These are phyloP conservation scores for Proliferodiscus dingleyae DNA, from an alignment of 2,329 filamentous ascomycete genomes.

Conservation along the genomic window DNA sequence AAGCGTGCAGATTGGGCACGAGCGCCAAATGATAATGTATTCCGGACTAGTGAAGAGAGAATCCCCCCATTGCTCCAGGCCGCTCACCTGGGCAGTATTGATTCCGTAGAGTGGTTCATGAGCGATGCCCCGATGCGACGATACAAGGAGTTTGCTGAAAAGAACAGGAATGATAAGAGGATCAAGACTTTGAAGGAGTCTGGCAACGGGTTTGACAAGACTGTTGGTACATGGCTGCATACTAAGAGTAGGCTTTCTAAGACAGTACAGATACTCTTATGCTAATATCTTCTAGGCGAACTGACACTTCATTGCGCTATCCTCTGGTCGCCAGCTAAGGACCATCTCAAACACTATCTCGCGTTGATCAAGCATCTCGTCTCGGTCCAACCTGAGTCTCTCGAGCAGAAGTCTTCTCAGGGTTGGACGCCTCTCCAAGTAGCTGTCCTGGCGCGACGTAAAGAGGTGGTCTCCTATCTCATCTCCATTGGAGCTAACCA, in stretches of 20 bases:
- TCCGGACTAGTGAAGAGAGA: conserved; percentile 37
- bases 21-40: conserved; percentile 49
- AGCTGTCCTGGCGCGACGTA: conserved; percentile 53
- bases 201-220: conserved; percentile 57
- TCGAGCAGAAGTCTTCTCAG: conserved; percentile 56
- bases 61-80: conserved; percentile 58
- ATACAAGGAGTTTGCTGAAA: conserved; percentile 64
- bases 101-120: conserved; percentile 71
- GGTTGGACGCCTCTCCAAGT: conserved; percentile 65
- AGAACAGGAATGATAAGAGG: conserved; percentile 55
- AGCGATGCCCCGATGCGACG: conserved; percentile 62
- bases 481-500: conserved; percentile 67
- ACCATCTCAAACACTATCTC: conserved; percentile 35
- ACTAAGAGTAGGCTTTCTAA: conserved; percentile 47
- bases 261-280: not conserved
- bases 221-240: conserved; percentile 58
- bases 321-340: conserved; percentile 34
- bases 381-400: conserved; percentile 51
- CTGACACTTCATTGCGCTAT: conserved; percentile 64
- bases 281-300: conserved; percentile 42
- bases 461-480: conserved; percentile 54
- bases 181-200: conserved; percentile 57
- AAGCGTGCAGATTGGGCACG: conserved; percentile 72
- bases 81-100: conserved; percentile 52
- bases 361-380: conserved; percentile 62